Evolutionary conservation across 2,329 filamentous ascomycete genomes (phyloP).

Genomic region (Nothopassalora personata): DNA sequence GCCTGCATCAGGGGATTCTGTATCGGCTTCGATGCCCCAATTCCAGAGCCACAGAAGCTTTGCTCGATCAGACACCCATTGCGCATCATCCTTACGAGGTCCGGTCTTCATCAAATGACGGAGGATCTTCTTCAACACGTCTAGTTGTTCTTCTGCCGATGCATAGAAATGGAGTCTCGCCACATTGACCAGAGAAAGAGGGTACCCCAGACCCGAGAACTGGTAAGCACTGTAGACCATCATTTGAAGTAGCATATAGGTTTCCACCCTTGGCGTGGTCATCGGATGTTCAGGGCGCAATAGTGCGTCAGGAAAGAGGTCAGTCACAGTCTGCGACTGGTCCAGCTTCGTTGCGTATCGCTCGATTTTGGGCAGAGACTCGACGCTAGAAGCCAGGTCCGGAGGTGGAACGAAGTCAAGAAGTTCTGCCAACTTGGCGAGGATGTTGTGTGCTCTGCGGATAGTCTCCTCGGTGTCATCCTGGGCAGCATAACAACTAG

Average conservation of each 20-base stretch:
- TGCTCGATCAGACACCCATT: slow-evolving; percentile 57
- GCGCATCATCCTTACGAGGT: slow-evolving; percentile 52
- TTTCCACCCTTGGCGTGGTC: slow-evolving; percentile 54
- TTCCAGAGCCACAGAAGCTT: slow-evolving; percentile 68
- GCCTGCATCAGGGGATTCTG: slow-evolving; percentile 32
- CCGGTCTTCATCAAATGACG: slow-evolving; percentile 45
- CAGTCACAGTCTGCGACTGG: slow-evolving; percentile 23
- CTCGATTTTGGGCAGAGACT: slow-evolving; percentile 41
- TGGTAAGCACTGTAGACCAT: slow-evolving; percentile 50
- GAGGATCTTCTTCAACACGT: slow-evolving; percentile 56
- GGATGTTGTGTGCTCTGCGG: slow-evolving; percentile 55
- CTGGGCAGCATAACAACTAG: slow-evolving; percentile 62
- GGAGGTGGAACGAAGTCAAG: slow-evolving; percentile 56
- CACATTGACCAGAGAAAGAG: slow-evolving; percentile 39
- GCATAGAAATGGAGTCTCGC: slow-evolving; percentile 60
- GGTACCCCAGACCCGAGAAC: slow-evolving; percentile 38
- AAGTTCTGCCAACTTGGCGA: slow-evolving; percentile 55
- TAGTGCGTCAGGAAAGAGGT: slow-evolving; percentile 43
- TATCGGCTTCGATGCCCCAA: slow-evolving; percentile 56
- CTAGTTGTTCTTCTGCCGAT: slow-evolving; percentile 60
- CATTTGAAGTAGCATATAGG: slow-evolving; percentile 57
- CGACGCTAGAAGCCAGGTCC: slow-evolving; percentile 39
- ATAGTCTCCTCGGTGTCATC: slow-evolving; percentile 56
- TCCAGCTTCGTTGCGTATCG: slow-evolving; percentile 33
- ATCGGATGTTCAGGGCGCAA: slow-evolving; percentile 57